Percentiles rank a stretch among this genome's conserved stretches.
phyloP scores from a whole-genome alignment of 805 yeast species.

The Lipomyces chichibuensis region DNA sequence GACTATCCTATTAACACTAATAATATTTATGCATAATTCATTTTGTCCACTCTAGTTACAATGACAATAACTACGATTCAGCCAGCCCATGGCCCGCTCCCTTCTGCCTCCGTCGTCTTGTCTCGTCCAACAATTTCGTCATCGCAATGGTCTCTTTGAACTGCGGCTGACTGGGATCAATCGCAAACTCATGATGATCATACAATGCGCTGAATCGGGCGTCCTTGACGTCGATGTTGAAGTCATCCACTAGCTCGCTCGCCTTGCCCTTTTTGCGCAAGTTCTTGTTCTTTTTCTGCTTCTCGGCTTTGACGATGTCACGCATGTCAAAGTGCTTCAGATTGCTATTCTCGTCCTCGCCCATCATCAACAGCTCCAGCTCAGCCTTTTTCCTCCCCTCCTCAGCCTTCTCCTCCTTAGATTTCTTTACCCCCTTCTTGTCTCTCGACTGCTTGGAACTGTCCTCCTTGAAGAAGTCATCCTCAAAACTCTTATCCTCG shows the following conservation, averaged over 20 bases:
- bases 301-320: conserved; percentile 74
- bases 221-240: conserved; percentile 75
- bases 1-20: too few relatives aligned
- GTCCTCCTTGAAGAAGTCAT: conserved; percentile 39
- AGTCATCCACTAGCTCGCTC: conserved; percentile 54
- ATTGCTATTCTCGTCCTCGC: conserved; percentile 52
- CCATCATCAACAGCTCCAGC: conserved; percentile 72
- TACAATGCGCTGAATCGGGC: conserved; percentile 82
- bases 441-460: conserved; percentile 39
- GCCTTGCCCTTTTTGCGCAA: conserved; percentile 48
- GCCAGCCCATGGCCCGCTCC: neutral
- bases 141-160: conserved; percentile 85
- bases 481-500: conserved; percentile 47
- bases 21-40: neutral
- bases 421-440: conserved; percentile 21
- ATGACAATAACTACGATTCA: neutral
- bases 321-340: conserved; percentile 77
- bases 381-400: conserved; percentile 59
- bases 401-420: conserved; percentile 40
- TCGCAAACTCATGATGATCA: conserved; percentile 86
- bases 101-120: conserved; percentile 46
- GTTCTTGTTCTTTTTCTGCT: conserved; percentile 41
- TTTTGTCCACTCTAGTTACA: neutral
- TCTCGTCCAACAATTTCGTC: conserved; percentile 78
- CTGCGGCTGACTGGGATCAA: conserved; percentile 91